Base-by-base conservation (phyloP, 176 grass and related monocot species). In the Aegilops tauschii region DNA sequence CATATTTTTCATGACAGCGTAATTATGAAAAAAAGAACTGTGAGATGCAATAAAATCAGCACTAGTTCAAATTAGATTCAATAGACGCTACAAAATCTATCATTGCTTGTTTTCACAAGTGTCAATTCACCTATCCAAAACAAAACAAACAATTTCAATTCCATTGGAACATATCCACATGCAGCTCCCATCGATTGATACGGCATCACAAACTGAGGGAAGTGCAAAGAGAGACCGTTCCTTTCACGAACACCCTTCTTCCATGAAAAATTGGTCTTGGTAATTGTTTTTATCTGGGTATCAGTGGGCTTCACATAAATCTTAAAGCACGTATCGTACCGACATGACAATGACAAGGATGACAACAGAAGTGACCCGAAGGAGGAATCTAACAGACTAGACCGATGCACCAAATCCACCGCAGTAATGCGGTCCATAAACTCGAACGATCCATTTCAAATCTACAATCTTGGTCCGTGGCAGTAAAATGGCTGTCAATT, bases 231-330 rank as follows among this genome's bases (percentile, higher is more conserved):
- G 12, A 11, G n/a, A 52, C 66, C 30, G 30, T 82, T 83, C 56
- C 47, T 71, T 3, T 14, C 84, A 42, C 70, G 73, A 28, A 42
- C 52, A 68, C 66, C 44, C 16, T 74, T 90, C 79, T 87, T 80
- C 32, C 31, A 83, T 66, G 42, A 17, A 61, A 67, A 74, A 36
- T 68, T 47, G 59, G 58, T 47, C 29, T 42, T 80, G 67, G 66
- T 34, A 85, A 34, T 30, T 14, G 23, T 50, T 16, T 16, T 16
- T 1, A 16, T 42, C 13, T 17, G 52, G 37, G 17, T 20, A 73
- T 45, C 17, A 35, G 50, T 75, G 12, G 8, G 9, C 65, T 34
- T 65, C 65, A 27, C 45, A 83, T 27, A 83, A 21, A 29, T 79
- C 69, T 69, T 58, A 68, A 87, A 76, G 85, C 59, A 83, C 35